These are phyloP conservation scores for Cryptococcus amylolentus DNA, from an alignment of 1,284 basidiomycete genomes.

Conservation along the genomic window DNA sequence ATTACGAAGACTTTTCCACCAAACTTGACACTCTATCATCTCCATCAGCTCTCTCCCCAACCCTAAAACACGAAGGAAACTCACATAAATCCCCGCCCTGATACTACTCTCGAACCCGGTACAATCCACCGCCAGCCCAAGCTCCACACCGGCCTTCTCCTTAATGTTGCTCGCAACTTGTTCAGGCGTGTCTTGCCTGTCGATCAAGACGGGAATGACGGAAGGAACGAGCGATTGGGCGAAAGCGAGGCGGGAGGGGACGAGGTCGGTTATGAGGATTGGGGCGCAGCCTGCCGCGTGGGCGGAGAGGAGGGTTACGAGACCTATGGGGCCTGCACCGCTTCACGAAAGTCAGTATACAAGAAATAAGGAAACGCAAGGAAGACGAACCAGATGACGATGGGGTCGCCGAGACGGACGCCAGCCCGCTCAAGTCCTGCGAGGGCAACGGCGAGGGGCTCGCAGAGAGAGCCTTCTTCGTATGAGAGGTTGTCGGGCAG, in stretches of 20 bases:
- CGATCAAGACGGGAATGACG: constrained; percentile 50
- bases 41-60: background rate
- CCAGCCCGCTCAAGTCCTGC: constrained; percentile 55
- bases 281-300: constrained; percentile 56
- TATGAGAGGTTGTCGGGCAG: constrained; percentile 52
- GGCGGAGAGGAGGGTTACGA: constrained; percentile 54
- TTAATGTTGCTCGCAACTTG: constrained; percentile 43
- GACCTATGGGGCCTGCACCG: constrained; percentile 55
- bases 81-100: constrained; percentile 70
- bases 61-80: constrained; percentile 8
- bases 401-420: constrained; percentile 52
- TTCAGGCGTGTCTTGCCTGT: constrained; percentile 35
- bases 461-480: constrained; percentile 56
- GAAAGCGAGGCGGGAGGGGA: constrained; percentile 53
- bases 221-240: constrained; percentile 53
- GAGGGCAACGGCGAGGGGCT: constrained; percentile 55
- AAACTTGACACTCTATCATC: constrained; percentile 48
- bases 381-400: constrained; percentile 48
- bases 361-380: too few relatives aligned
- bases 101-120: constrained; percentile 86
- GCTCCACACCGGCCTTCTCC: constrained; percentile 33
- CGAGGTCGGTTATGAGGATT: constrained; percentile 56
- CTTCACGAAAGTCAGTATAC: constrained; percentile 14
- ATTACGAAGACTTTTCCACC: constrained; percentile 56
- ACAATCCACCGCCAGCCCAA: constrained; percentile 49